Evolutionary conservation across 495 filamentous ascomycete species (phyloP).

Genomic region (Penicillium paxilli): DNA sequence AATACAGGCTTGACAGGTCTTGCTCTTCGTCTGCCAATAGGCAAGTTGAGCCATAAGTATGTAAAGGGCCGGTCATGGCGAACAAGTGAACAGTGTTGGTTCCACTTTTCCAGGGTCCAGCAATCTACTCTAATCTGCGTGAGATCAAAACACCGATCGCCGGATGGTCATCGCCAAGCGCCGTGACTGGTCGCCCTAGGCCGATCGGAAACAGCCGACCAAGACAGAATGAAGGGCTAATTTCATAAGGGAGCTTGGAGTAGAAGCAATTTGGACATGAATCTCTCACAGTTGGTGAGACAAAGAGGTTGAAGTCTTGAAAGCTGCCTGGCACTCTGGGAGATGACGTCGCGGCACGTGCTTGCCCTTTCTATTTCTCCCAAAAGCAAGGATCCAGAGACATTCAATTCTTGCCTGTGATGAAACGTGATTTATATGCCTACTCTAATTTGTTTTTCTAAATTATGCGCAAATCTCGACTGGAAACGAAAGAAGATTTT

Average conservation of each 20-base stretch:
- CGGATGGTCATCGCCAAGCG: constrained; percentile 21
- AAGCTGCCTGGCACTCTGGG: constrained; percentile 13
- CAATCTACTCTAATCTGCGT: background rate
- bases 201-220: constrained; percentile 8
- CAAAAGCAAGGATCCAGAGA: background rate
- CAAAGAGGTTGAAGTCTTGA: background rate
- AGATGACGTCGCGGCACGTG: constrained; percentile 48
- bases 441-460: too few species aligned
- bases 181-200: constrained; percentile 1
- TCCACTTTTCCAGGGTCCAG: constrained; percentile 13
- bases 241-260: background rate
- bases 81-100: background rate
- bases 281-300: too few species aligned
- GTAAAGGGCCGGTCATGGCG: constrained; percentile 48
- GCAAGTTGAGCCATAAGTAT: constrained; percentile 58
- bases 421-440: too few species aligned
- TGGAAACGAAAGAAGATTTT: too few species aligned
- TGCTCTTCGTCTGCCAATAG: constrained; percentile 42
- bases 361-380: background rate
- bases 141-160: constrained; percentile 17
- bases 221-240: background rate
- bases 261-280: background rate
- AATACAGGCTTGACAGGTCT: constrained; percentile 33
- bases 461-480: too few species aligned
- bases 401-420: too few species aligned